These are phyloP conservation scores for Apium graveolens DNA, from an alignment of 129 eudicot species.

Conservation along the genomic window DNA sequence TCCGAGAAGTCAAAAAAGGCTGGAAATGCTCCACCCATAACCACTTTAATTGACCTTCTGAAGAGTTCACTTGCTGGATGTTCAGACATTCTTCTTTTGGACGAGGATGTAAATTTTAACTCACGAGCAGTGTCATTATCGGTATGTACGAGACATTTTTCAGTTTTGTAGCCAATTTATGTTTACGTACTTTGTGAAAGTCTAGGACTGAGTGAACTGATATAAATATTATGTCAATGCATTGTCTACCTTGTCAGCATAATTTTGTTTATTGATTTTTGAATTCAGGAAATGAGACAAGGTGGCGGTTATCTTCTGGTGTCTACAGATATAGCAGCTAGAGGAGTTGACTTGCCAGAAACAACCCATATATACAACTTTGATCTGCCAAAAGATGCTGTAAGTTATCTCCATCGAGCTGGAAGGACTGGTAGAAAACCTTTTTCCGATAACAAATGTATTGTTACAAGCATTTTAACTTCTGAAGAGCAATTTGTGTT, in stretches of 20 bases:
- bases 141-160: slow-evolving; percentile 33
- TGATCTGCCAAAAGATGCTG: slow-evolving; percentile 89
- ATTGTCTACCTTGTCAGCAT: neutral
- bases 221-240: neutral
- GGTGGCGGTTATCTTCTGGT: slow-evolving; percentile 68
- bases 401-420: slow-evolving; percentile 83
- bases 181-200: slow-evolving; percentile 4
- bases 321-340: slow-evolving; percentile 89
- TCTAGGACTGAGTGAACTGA: neutral
- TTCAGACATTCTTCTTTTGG: slow-evolving; percentile 59
- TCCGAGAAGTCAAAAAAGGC: slow-evolving; percentile 93
- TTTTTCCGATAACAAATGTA: slow-evolving; percentile 55
- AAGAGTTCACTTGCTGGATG: slow-evolving; percentile 42
- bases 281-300: slow-evolving; percentile 61
- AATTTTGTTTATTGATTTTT: neutral
- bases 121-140: slow-evolving; percentile 71
- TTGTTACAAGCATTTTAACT: slow-evolving; percentile 74
- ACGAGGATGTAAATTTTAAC: slow-evolving; percentile 74
- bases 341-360: slow-evolving; percentile 93
- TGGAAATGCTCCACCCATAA: slow-evolving; percentile 60
- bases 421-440: slow-evolving; percentile 98
- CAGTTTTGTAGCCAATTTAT: neutral
- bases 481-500: slow-evolving; percentile 77
- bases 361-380: slow-evolving; percentile 94
- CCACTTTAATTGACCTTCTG: slow-evolving; percentile 48